A percentile compares a stretch with the other conserved stretches of the same genome.
Evolutionary conservation across 148 eudicot genomes (phyloP).

Genomic region (Rheum nobile): DNA sequence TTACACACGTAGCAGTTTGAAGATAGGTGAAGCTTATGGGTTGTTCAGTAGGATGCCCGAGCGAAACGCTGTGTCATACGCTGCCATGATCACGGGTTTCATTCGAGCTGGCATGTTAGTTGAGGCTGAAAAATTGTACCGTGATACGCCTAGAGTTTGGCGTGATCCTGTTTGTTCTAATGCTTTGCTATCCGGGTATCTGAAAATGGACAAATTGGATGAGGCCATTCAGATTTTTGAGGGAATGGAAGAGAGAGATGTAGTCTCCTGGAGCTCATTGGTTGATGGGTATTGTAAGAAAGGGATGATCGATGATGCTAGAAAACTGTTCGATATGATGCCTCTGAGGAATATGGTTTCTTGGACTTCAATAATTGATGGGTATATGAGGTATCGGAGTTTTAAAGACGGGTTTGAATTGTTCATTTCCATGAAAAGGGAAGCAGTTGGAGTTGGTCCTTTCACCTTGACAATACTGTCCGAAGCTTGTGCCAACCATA

Average conservation of each 20-base stretch:
- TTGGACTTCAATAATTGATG: slow-evolving; percentile 61
- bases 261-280: slow-evolving; percentile 56
- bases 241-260: slow-evolving; percentile 40
- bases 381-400: slow-evolving; percentile 43
- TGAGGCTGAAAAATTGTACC: slow-evolving; percentile 42
- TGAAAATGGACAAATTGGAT: neutral
- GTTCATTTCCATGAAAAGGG: slow-evolving; percentile 41
- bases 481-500: slow-evolving; percentile 42
- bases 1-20: slow-evolving; percentile 19
- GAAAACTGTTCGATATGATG: slow-evolving; percentile 41
- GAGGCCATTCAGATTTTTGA: slow-evolving; percentile 18
- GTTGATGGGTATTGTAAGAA: slow-evolving; percentile 42
- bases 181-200: slow-evolving; percentile 45
- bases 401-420: slow-evolving; percentile 36
- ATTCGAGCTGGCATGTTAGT: slow-evolving; percentile 32
- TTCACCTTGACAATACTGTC: slow-evolving; percentile 30
- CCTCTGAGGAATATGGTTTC: slow-evolving; percentile 41
- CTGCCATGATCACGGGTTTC: slow-evolving; percentile 34
- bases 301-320: slow-evolving; percentile 37
- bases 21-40: slow-evolving; percentile 25
- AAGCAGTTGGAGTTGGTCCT: slow-evolving; percentile 23
- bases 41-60: slow-evolving; percentile 43
- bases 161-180: slow-evolving; percentile 54
- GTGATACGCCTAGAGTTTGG: slow-evolving; percentile 24
- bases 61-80: slow-evolving; percentile 42